A percentile compares a stretch with the other conserved stretches of the same genome.
phyloP scores from a whole-genome alignment of 176 grass and related monocot species.

The Pontederia crassipes region DNA sequence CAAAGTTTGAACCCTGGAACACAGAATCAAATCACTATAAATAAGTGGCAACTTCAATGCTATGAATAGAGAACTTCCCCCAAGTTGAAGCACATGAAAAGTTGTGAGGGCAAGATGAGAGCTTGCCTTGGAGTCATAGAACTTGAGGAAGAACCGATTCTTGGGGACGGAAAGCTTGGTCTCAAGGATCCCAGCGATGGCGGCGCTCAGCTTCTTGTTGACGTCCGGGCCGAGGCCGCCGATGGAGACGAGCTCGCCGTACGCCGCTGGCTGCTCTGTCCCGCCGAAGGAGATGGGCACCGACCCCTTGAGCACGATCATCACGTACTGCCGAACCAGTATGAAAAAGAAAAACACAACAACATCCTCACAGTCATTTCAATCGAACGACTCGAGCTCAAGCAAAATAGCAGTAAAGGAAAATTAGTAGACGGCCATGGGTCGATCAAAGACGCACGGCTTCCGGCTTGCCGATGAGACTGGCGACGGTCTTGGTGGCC shows the following conservation, averaged over 20 bases:
- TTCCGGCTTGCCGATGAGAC: conserved; percentile 80
- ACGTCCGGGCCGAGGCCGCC: conserved; percentile 28
- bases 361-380: not conserved
- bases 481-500: conserved; percentile 50
- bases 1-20: conserved; percentile 22
- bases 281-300: conserved; percentile 39
- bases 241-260: conserved; percentile 40
- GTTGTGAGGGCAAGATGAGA: not conserved
- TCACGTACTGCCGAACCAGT: conserved; percentile 34
- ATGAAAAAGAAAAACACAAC: not conserved
- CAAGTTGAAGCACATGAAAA: not conserved
- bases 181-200: conserved; percentile 28
- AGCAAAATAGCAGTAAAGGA: not conserved
- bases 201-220: conserved; percentile 36
- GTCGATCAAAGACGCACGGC: conserved; percentile 21
- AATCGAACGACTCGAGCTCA: not conserved
- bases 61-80: not conserved
- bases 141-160: conserved; percentile 41
- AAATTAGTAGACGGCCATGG: not conserved
- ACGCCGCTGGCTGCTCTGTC: conserved; percentile 35
- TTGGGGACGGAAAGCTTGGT: conserved; percentile 34
- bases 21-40: not conserved
- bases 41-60: not conserved
- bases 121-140: conserved; percentile 37
- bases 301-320: conserved; percentile 35